A percentile compares a stretch with the other conserved stretches of the same genome.
phyloP scores from a whole-genome alignment of 2,329 filamentous ascomycete species.

The Microsporum canis region DNA sequence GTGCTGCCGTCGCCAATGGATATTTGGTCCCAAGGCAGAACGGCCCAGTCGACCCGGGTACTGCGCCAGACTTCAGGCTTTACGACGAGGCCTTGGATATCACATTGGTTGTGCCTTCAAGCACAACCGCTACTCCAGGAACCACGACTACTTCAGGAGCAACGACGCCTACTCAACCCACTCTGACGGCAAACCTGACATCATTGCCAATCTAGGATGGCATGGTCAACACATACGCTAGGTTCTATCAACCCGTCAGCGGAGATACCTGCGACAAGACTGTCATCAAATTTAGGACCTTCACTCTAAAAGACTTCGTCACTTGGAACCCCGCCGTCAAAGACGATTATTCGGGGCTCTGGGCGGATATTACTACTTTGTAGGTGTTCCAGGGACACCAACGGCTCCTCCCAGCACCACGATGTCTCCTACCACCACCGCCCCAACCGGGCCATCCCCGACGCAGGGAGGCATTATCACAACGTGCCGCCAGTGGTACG shows the following conservation, averaged over 20 bases:
- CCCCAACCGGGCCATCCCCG: slow-evolving; percentile 5
- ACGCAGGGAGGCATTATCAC: slow-evolving; percentile 6
- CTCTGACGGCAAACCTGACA: not conserved
- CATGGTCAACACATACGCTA: not conserved
- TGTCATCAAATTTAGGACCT: not conserved
- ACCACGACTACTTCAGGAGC: not conserved
- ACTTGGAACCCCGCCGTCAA: slow-evolving; percentile 19
- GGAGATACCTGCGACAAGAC: not conserved
- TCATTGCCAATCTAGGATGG: slow-evolving; percentile 1
- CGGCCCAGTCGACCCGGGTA: not conserved
- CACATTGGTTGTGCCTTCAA: not conserved
- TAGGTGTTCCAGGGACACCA: slow-evolving; percentile 12
- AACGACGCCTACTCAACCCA: not conserved
- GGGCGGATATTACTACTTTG: slow-evolving; percentile 18
- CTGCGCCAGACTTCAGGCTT: not conserved
- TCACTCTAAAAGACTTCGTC: slow-evolving; percentile 11
- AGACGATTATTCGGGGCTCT: slow-evolving; percentile 14
- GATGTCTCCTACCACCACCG: not conserved
- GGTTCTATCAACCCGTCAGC: not conserved
- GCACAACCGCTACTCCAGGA: not conserved
- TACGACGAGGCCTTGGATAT: not conserved
- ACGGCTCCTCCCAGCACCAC: not conserved
- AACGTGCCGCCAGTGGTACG: slow-evolving; percentile 4
- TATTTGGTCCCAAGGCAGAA: not conserved
- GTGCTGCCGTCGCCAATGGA: not conserved